Evolutionary conservation across 768 basidiomycete genomes (phyloP), one percentile per base, ranked within the genome.

Genomic region (Mycena leptocephala): DNA sequence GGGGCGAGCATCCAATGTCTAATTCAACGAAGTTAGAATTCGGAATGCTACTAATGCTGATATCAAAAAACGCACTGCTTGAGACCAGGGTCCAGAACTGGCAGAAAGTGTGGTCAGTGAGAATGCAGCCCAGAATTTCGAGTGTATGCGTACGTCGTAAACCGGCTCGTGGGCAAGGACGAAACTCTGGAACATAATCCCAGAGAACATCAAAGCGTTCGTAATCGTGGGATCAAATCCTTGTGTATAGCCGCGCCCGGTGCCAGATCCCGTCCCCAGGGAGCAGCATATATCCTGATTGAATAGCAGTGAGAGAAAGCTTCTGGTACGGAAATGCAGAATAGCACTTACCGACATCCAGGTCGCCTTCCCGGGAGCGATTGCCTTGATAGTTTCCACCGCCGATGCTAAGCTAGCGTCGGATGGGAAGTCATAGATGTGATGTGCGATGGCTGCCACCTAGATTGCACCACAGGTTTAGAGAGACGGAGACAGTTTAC

Each of bases 381-480:
- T 48, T 0, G 75, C 68, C 22, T 83, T 82, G 22, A 82, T 81
- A 28, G 72, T 83, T 41, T 75, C 82, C 63, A 85, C 71, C 39
- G 83, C 86, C 5, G 80, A 81, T 0, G 79, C 75, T 62, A 86
- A 87, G 70, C 81, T 83, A 7, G 82, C 71, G 70, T 88, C 87
- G 24, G 79, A 83, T 3, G 87, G 86, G 78, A 89, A 89, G 64
- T 87, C 86, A 76, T 89, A 89, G n/a, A 86, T 87, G 74, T 89
- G 88, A 66, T 88, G 88, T 14, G 84, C 85, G 33, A 88, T 76
- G 16, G 85, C 87, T 11, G 83, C 83, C 8, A 89, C 84, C 83
- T 85, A 32, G 11, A 53, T 22, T n/a, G n/a, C n/a, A n/a, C n/a
- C n/a, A n/a, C n/a, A n/a, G n/a, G n/a, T n/a, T n/a, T n/a, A n/a